phyloP scores from a whole-genome alignment of 352 stramenopile species.

The Pythium rhizo-oryzae region DNA sequence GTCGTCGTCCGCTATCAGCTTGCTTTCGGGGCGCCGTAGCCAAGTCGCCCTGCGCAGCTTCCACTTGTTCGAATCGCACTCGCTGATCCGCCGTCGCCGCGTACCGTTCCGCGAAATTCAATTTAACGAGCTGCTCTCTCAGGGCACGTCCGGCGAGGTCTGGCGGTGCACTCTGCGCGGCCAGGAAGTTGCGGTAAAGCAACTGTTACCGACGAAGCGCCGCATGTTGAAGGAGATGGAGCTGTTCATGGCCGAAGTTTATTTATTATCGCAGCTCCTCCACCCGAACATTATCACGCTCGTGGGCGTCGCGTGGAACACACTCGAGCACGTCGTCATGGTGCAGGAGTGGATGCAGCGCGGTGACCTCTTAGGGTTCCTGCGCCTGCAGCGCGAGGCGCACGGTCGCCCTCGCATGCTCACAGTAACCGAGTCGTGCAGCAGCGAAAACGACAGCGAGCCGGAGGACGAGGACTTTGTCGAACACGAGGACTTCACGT shows the following conservation, averaged over 20 bases:
- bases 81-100: slow-evolving; percentile 54
- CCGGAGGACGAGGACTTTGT: background rate
- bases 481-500: slow-evolving; percentile 41
- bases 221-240: slow-evolving; percentile 65
- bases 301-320: slow-evolving; percentile 69
- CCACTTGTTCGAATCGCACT: slow-evolving; percentile 65
- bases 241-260: slow-evolving; percentile 79
- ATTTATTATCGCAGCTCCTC: slow-evolving; percentile 70
- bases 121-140: slow-evolving; percentile 50
- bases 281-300: slow-evolving; percentile 70
- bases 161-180: slow-evolving; percentile 66
- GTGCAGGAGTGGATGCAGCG: slow-evolving; percentile 75
- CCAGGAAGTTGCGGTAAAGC: slow-evolving; percentile 64
- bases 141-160: slow-evolving; percentile 62
- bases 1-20: slow-evolving; percentile 30
- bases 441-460: slow-evolving; percentile 10
- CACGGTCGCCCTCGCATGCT: background rate
- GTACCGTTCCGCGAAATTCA: slow-evolving; percentile 59
- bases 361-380: slow-evolving; percentile 63
- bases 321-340: slow-evolving; percentile 71
- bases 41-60: slow-evolving; percentile 64
- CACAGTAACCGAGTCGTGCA: background rate
- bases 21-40: slow-evolving; percentile 38
- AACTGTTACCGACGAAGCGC: slow-evolving; percentile 57
- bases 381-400: slow-evolving; percentile 27